A percentile compares a stretch with the other conserved stretches of the same genome.
Conservation (phyloP, 495 filamentous ascomycete species). For the Penicillium flavigenum region DNA sequence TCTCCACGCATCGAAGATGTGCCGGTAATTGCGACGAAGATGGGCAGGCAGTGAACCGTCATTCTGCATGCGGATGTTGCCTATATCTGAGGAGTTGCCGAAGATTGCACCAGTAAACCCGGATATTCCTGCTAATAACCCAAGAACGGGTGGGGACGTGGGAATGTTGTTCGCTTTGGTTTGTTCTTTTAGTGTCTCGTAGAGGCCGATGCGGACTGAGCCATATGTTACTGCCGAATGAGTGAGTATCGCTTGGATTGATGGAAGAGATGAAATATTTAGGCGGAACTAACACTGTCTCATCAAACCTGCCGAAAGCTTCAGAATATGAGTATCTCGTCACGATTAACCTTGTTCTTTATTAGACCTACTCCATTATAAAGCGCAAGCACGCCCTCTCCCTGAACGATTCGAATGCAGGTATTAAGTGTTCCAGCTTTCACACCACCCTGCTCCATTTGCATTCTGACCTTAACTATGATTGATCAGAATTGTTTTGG, state of each 20-base stretch:
- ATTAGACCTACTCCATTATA: slow-evolving; percentile 37
- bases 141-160: slow-evolving; percentile 59
- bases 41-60: slow-evolving; percentile 67
- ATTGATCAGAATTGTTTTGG: neutral
- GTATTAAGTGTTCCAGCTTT: slow-evolving; percentile 35
- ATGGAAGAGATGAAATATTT: neutral
- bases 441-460: slow-evolving; percentile 25
- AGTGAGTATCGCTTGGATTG: neutral
- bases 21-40: slow-evolving; percentile 72
- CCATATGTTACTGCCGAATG: slow-evolving; percentile 38
- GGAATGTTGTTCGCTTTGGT: slow-evolving; percentile 48
- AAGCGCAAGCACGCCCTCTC: slow-evolving; percentile 29
- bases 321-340: neutral
- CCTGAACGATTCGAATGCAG: slow-evolving; percentile 33
- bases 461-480: slow-evolving; percentile 39
- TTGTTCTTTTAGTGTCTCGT: slow-evolving; percentile 70
- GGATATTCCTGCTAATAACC: slow-evolving; percentile 69
- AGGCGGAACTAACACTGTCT: slow-evolving; percentile 22
- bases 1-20: slow-evolving; percentile 78
- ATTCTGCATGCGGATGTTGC: slow-evolving; percentile 94
- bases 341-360: neutral
- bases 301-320: slow-evolving; percentile 31
- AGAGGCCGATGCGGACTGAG: slow-evolving; percentile 42
- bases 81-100: slow-evolving; percentile 83
- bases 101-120: slow-evolving; percentile 80